Evolutionary conservation across 2,329 filamentous ascomycete genomes (phyloP), one percentile per base, ranked within the genome.

Genomic region (Colletotrichum tropicicola): DNA sequence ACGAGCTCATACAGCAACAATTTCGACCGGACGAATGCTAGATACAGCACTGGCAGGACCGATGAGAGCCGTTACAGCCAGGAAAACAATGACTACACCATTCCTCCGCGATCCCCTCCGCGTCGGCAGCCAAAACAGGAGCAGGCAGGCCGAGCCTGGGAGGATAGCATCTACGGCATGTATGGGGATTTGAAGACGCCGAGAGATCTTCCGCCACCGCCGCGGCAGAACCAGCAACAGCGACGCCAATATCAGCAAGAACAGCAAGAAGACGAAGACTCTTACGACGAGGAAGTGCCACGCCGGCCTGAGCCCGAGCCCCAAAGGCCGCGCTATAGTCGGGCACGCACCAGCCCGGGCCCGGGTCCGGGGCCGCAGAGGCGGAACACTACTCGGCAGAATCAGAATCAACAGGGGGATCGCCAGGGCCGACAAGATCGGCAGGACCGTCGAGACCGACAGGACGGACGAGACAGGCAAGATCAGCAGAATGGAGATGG

Each of bases 1-100:
- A 49, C 47, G 5, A 63, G 45, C 41, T 63, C 63, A 17, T 66
- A 66, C 32, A 66, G 52, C 63, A 66, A 63, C 47, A 66, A 66
- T 53, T 66, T 63, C 19, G 59, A 66, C n/a, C 59, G 59, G 5
- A 21, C 27, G n/a, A 63, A 53, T 12, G 43, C 47, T 13, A 63
- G 63, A 21, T 54, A 58, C 41, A 66, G 63, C 17, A 63, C 63
- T 7, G 59, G 59, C 3, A 53, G 52, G 6, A 62, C 44, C 6
- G 51, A 61, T 1, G 41, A 52, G 19, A 52, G 35, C 51, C 44
- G 47, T 4, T 57, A 63, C 10, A 65, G 58, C n/a, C 37, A 37
- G 35, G 58, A 57, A 4, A 32, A 7, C 9, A 43, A 17, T 17
- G 52, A 62, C 1, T 51, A 32, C 12, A 48, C 47, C 13, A 15